phyloP scores from a whole-genome alignment of 371 early-diverging fungal species.

The Mortierella sp. region DNA sequence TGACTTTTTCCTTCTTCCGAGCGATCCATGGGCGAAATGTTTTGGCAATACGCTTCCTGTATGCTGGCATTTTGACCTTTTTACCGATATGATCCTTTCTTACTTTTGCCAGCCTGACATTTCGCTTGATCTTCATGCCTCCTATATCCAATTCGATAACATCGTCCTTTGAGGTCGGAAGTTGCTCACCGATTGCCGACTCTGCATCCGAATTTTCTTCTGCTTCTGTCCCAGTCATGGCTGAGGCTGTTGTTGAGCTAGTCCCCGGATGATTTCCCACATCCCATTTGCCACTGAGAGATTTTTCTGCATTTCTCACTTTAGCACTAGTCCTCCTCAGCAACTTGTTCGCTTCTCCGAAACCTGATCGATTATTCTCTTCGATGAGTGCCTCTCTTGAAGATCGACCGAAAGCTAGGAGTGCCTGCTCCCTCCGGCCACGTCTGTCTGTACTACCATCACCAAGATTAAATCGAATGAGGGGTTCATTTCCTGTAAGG shows the following conservation, averaged over 20 bases:
- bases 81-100: neutral
- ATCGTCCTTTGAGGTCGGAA: neutral
- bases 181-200: neutral
- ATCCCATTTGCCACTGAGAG: neutral
- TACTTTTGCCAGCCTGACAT: neutral
- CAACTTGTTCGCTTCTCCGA: neutral
- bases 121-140: neutral
- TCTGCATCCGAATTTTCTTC: neutral
- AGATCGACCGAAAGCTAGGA: neutral
- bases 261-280: neutral
- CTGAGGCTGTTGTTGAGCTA: neutral
- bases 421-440: neutral
- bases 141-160: slow-evolving; percentile 1
- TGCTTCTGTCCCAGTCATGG: neutral
- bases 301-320: neutral
- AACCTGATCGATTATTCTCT: neutral
- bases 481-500: neutral
- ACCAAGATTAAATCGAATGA: neutral
- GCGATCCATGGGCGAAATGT: slow-evolving; percentile 43
- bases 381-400: neutral
- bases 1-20: slow-evolving; percentile 12
- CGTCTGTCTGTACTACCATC: neutral
- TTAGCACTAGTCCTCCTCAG: neutral
- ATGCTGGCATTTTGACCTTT: slow-evolving; percentile 2
- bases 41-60: slow-evolving; percentile 18